Evolutionary conservation across 2,329 filamentous ascomycete genomes (phyloP).

Genomic region (Colletotrichum sublineola): DNA sequence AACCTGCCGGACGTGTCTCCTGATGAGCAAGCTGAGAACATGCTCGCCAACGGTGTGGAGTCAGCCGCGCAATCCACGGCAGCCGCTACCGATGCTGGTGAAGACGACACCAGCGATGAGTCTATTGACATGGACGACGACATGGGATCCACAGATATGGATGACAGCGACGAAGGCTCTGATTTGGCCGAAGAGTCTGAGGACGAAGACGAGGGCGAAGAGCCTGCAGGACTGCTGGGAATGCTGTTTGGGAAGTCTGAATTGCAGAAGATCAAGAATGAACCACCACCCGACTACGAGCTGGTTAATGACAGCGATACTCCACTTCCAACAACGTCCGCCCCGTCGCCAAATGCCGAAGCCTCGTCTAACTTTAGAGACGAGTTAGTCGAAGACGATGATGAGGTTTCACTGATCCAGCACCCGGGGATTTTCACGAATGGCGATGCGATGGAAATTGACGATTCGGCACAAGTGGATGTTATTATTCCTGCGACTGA

Average conservation of each 20-base stretch:
- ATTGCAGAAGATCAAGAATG: conserved; percentile 63
- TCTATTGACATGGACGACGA: conserved; percentile 79
- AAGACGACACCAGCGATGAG: conserved; percentile 71
- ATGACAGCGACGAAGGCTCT: conserved; percentile 57
- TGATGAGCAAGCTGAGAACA: conserved; percentile 45
- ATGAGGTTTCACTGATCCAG: conserved; percentile 52
- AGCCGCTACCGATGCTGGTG: conserved; percentile 45
- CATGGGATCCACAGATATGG: conserved; percentile 69
- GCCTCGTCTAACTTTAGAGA: conserved; percentile 41
- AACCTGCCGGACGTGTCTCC: conserved; percentile 66
- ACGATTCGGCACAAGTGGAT: background rate
- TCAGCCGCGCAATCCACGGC: conserved; percentile 1
- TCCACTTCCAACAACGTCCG: background rate
- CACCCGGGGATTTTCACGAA: conserved; percentile 46
- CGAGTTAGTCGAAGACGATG: conserved; percentile 49
- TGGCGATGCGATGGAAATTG: conserved; percentile 28
- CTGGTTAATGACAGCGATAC: conserved; percentile 45
- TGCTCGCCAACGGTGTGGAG: conserved; percentile 39
- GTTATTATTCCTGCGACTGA: background rate
- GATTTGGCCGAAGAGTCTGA: conserved; percentile 60
- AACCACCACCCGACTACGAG: conserved; percentile 47
- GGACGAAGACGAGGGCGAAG: conserved; percentile 56
- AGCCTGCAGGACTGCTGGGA: conserved; percentile 64
- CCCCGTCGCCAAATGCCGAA: conserved; percentile 14
- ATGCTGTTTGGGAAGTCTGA: conserved; percentile 72